Base-by-base conservation (phyloP, 2,329 filamentous ascomycete genomes). In the Fusarium sp. region DNA sequence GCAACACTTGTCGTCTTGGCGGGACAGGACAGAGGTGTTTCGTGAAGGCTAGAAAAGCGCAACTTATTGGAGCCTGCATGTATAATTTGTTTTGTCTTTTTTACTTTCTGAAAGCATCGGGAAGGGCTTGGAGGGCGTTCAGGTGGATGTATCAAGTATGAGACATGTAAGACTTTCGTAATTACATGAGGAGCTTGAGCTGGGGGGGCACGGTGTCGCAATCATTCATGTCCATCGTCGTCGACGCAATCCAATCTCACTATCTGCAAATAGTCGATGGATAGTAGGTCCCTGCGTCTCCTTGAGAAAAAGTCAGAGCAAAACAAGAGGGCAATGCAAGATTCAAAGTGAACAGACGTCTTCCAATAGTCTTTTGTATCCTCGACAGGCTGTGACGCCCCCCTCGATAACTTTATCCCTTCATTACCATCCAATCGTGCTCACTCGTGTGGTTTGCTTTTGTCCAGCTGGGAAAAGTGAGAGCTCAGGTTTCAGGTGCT, bases 61-160 rank as follows among this genome's bases (percentile, higher is more conserved):
- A 31, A 52, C 27, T n/a, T 50, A 58, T 62, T 39, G 20, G 58
- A 64, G 58, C 67, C 57, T 74, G 48, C 57, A 67, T 64, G 33
- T 63, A 72, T 41, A 68, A 63, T 65, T 22, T 20, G 35, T 14
- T 45, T 45, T 52, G 48, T 52, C 31, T 52, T 52, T 52, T 52
- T 52, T 29, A 10, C 35, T 37, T 59, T 73, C 62, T 62, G 39
- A 57, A 68, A 65, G 64, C 68, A 69, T 69, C 54, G 65, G 69
- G 72, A 69, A 67, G 65, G 72, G 72, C 72, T 48, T 60, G 65
- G 65, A 62, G 72, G 72, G 72, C 72, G 72, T 67, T 73, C 48
- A 67, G 68, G 61, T 60, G 45, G 61, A 64, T 29, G 72, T 61
- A 62, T 67, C 65, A 75, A 71, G 65, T n/a, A 74, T 67, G 72